Base-by-base conservation (phyloP, 345 rosid species). In the Salix arbutifolia region DNA sequence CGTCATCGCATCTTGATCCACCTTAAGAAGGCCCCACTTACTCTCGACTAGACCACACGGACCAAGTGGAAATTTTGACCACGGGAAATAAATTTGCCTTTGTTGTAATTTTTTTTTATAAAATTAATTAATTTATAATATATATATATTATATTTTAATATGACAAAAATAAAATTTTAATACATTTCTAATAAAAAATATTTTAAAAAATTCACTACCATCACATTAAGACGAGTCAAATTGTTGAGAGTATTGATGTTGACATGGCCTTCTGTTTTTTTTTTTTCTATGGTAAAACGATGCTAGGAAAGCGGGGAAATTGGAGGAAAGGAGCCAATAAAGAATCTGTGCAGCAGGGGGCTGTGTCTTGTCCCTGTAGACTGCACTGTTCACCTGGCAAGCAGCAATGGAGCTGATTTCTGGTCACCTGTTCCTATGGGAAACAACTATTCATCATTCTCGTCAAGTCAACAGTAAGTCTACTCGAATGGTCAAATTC, bases 371-470 rank as follows among this genome's bases (percentile, higher is more conserved):
- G 97, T 91, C 52, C 97, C 97, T 1, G 79, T 89, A 75, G 92
- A 87, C 0, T 89, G 84, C 79, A 88, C 93, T 70, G 71, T 82
- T 38, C 92, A 87, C 79, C 91, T 90, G 83, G 91, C 81, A 6
- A 85, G 77, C 69, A 82, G 81, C 74, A 93, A 90, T 74, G 98
- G 99, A 21, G 97, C 97, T 16, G 97, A 95, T 89, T 89, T 86
- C 77, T 95, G 98, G 97, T 90, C 96, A 66, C 94, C 97, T 30
- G 89, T 89, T 31, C 83, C 90, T 5, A 87, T 65, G 84, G 83
- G 79, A 50, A 84, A 74, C 72, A 73, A 85, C 69, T 50, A 75
- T 28, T 72, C 80, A 53, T 58, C 72, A 8, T 30, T 75, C 19
- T 61, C 69, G 26, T 28, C 79, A 70, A 53, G 72, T 30, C 26